Evolutionary conservation across 2,329 filamentous ascomycete genomes (phyloP), one percentile per base, ranked within the genome.

Genomic region (Sphaerulina musiva): DNA sequence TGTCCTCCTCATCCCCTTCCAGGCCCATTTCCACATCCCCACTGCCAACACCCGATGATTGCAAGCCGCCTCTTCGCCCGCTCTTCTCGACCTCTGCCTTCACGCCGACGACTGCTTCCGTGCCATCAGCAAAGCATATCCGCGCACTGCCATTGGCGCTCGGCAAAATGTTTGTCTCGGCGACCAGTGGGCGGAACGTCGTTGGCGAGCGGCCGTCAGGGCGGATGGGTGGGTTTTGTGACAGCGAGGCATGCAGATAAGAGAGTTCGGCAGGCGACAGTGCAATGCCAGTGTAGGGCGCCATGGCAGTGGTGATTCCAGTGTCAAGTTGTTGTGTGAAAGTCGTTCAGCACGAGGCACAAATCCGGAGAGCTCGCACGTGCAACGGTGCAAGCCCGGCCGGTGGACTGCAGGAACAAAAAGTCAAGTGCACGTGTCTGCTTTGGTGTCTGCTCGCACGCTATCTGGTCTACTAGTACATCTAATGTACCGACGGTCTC

Each of bases 221-320:
- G 23, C 93, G 90, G 69, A 97, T 86, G 17, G 93, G 90, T 9
- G 90, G 90, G 42, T 74, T 75, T 56, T 91, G 85, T 6, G 84
- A 80, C 67, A 98, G 89, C 5, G 92, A 91, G 60, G 82, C 83
- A 78, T 95, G 89, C 48, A 97, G 83, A 76, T 96, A 98, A 64
- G 91, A 90, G 66, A 98, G 87, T 76, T 98, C 93, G 67, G 93
- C 90, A 46, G 93, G 92, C 51, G 91, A 96, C 72, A 97, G 85
- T 64, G 89, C 84, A 43, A 81, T 66, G 83, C 81, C 65, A 73
- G 78, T 66, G 59, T 64, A 62, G 60, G 82, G 80, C 40, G 85
- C 78, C 81, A 89, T 86, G 7, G 17, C 11, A 9, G 20, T 11
- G 8, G 23, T 44, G 17, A 20, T 14, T 9, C 11, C 5, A 14